Percentiles rank a stretch among this genome's conserved stretches.
These are phyloP conservation scores for Phytophthora syringae DNA, from an alignment of 352 stramenopile genomes.

Conservation along the genomic window DNA sequence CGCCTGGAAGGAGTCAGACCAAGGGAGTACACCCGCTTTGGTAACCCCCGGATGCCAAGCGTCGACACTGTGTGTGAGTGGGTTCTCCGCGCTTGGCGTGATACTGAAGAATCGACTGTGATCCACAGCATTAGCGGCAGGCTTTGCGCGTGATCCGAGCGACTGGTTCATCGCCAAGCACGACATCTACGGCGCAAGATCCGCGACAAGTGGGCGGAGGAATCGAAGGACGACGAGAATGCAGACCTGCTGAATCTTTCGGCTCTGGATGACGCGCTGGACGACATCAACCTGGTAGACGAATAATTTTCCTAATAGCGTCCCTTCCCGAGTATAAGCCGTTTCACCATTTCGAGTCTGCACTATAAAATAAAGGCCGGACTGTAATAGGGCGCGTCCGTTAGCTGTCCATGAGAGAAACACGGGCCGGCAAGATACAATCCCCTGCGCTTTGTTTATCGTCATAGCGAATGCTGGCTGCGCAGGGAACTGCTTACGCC, in stretches of 20 bases:
- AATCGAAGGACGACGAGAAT: neutral
- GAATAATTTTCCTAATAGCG: no score
- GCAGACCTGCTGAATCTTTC: no score
- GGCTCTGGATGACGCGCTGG: no score
- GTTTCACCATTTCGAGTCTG: neutral
- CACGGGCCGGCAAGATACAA: no score
- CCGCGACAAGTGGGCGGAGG: slow-evolving; percentile 1
- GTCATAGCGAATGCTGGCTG: no score
- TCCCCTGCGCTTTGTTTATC: no score
- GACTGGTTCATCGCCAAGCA: slow-evolving; percentile 1
- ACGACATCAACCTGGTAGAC: no score
- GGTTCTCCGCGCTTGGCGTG: neutral
- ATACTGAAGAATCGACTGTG: neutral
- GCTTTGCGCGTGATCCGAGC: neutral
- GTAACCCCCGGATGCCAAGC: slow-evolving; percentile 4
- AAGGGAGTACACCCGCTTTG: slow-evolving; percentile 10
- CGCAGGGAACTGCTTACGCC: no score
- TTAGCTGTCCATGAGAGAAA: no score
- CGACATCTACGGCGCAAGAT: slow-evolving; percentile 2
- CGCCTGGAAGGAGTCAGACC: slow-evolving; percentile 1
- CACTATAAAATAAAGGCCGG: slow-evolving; percentile 6
- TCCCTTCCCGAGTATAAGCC: no score
- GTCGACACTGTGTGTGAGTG: slow-evolving; percentile 5
- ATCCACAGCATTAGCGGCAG: neutral
- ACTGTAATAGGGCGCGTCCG: slow-evolving; percentile 5